Base-by-base conservation (phyloP, 2,329 filamentous ascomycete genomes). In the Ophiostoma tasmaniense region DNA sequence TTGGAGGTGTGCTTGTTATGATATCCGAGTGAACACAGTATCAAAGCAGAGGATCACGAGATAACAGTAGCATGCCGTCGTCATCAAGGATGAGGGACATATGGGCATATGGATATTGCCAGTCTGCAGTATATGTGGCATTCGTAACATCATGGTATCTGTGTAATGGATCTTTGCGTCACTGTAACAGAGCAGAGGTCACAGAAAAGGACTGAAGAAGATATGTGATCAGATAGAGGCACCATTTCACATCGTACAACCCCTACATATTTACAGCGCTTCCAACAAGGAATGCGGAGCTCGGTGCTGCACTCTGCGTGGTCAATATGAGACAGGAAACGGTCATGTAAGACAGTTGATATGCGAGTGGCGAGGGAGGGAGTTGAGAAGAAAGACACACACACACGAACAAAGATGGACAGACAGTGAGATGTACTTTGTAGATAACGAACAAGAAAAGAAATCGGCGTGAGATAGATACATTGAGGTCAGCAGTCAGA, bases 311-410 rank as follows among this genome's bases (percentile, higher is more conserved):
- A 62, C 30, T 62, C 30, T 55, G 22, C n/a, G 50, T 55, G n/a
- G n/a, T 55, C 22, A 2, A 55, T 25, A 55, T 68, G 61, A 68
- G 67, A 68, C 67, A 68, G 61, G 39, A 64, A 67, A 68, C 67
- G 59, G 67, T 11, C 30, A 33, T 52, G 59, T 62, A 64, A 68
- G 67, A 64, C 67, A 37, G 20, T 28, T 64, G 35, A 17, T 62
- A 55, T 25, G 61, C 67, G 59, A 14, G 50, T 55, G 50, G 50
- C 50, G 22, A 25, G 8, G 45, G 20, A n/a, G 45, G 6, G 17
- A 50, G 45, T n/a, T 52, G 33, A 33, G 8, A 22, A 11, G 45
- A 52, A 20, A 52, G 45, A 52, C 17, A 52, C 8, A 20, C n/a
- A n/a, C 20, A 52, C 33, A 11, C 5, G 17, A 52, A 2, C n/a